Evolutionary conservation across 345 rosid genomes (phyloP).

Genomic region (Odontarrhena argentea): DNA sequence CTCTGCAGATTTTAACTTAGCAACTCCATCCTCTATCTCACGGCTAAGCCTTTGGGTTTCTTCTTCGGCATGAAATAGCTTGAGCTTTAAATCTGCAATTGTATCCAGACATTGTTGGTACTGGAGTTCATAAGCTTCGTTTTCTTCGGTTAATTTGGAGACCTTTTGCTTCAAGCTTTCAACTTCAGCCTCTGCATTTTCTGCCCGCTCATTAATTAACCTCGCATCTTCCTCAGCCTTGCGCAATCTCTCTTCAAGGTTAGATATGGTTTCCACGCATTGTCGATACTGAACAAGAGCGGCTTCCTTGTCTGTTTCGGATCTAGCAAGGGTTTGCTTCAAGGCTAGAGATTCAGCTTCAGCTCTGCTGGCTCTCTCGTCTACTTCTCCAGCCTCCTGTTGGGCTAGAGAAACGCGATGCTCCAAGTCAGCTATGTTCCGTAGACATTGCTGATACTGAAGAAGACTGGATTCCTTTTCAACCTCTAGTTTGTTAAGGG

Average conservation of each 20-base stretch:
- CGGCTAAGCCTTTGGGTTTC: slow-evolving; percentile 69
- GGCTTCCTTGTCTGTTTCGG: slow-evolving; percentile 72
- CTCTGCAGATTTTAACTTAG: slow-evolving; percentile 76
- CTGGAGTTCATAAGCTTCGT: slow-evolving; percentile 63
- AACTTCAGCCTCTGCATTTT: slow-evolving; percentile 69
- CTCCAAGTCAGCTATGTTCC: slow-evolving; percentile 66
- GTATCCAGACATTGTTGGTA: slow-evolving; percentile 78
- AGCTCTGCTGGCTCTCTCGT: slow-evolving; percentile 62
- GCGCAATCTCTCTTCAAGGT: slow-evolving; percentile 60
- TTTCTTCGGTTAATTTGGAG: slow-evolving; percentile 62
- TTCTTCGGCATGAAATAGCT: slow-evolving; percentile 61
- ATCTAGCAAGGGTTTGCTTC: slow-evolving; percentile 55
- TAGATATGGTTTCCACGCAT: slow-evolving; percentile 60
- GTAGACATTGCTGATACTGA: slow-evolving; percentile 74
- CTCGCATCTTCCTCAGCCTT: slow-evolving; percentile 63
- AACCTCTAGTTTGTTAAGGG: slow-evolving; percentile 58
- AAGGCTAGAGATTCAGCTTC: slow-evolving; percentile 60
- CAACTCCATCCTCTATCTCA: slow-evolving; percentile 66
- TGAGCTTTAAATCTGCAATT: slow-evolving; percentile 65
- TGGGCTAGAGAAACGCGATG: slow-evolving; percentile 52
- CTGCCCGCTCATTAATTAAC: slow-evolving; percentile 55
- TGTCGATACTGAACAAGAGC: slow-evolving; percentile 56
- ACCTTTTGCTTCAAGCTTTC: slow-evolving; percentile 64
- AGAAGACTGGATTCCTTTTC: slow-evolving; percentile 65
- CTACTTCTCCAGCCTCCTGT: slow-evolving; percentile 62